Conservation (phyloP, 2,329 filamentous ascomycete species). For the Rachicladosporium sp. region DNA sequence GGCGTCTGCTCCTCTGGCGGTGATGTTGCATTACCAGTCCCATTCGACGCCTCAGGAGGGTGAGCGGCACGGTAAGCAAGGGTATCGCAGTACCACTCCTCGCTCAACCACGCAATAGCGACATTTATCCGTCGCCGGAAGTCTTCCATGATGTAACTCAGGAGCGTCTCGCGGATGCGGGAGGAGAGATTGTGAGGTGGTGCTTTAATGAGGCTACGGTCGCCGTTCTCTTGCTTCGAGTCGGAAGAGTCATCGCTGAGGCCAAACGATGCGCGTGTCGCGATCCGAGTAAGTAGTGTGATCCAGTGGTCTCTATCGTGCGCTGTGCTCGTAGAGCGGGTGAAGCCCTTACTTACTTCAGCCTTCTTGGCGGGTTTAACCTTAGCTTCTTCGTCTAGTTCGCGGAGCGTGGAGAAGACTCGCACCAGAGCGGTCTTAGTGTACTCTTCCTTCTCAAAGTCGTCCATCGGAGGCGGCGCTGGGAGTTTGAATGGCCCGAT, state of each 20-base stretch:
- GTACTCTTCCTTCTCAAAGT: conserved; percentile 58
- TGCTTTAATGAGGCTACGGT: conserved; percentile 22
- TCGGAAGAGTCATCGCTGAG: conserved; percentile 41
- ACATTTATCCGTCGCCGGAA: conserved; percentile 82
- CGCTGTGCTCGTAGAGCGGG: conserved; percentile 52
- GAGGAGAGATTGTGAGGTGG: conserved; percentile 43
- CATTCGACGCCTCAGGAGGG: too few relatives aligned
- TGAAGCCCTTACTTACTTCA: conserved; percentile 53
- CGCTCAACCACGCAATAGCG: conserved; percentile 85
- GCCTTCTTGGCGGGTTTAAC: conserved; percentile 38
- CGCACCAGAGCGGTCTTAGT: conserved; percentile 63
- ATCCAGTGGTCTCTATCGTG: conserved; percentile 86
- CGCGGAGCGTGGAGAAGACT: conserved; percentile 66
- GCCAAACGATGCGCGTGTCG: conserved; percentile 63
- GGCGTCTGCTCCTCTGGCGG: conserved; percentile 10
- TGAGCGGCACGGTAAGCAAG: conserved; percentile 34
- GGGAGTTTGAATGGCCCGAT: conserved; percentile 69
- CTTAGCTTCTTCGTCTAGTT: conserved; percentile 53
- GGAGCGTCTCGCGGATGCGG: conserved; percentile 67
- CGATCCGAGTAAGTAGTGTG: conserved; percentile 72
- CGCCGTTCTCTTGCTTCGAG: conserved; percentile 43
- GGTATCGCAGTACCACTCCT: conserved; percentile 94
- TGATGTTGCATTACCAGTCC: conserved; percentile 4
- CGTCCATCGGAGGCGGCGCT: conserved; percentile 59
- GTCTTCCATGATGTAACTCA: conserved; percentile 79